These are phyloP conservation scores for Wickerhamiella slavikovae DNA, from an alignment of 805 yeast genomes.

Conservation along the genomic window DNA sequence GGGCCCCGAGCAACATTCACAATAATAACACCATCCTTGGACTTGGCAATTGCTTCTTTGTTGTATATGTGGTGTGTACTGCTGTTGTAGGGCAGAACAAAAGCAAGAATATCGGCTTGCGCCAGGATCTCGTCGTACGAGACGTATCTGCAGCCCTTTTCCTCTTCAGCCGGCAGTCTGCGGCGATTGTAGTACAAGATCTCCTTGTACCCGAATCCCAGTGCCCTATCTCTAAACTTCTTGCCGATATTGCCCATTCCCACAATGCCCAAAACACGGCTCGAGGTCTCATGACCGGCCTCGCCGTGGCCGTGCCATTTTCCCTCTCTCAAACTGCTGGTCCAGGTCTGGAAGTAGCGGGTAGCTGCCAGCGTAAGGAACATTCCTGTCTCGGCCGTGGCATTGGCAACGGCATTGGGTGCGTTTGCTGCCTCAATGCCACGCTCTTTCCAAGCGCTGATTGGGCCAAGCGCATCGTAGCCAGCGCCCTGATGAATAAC, in stretches of 20 bases:
- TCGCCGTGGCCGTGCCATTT: conserved; percentile 18
- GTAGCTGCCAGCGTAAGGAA: conserved; percentile 30
- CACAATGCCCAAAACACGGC: conserved; percentile 32
- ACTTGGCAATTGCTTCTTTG: conserved; percentile 23
- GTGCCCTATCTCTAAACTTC: conserved; percentile 29
- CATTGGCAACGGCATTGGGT: conserved; percentile 30
- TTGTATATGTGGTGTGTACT: conserved; percentile 30
- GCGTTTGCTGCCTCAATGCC: conserved; percentile 32
- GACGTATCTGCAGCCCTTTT: conserved; percentile 25
- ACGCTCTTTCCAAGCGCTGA: conserved; percentile 22
- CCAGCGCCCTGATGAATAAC: conserved; percentile 38
- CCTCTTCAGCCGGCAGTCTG: conserved; percentile 27
- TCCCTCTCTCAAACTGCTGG: conserved; percentile 23
- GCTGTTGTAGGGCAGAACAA: conserved; percentile 33
- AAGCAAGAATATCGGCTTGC: conserved; percentile 29
- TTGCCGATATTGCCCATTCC: conserved; percentile 50
- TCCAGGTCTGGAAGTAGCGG: conserved; percentile 28
- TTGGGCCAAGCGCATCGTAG: conserved; percentile 25
- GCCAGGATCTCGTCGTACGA: conserved; percentile 26
- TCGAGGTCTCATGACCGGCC: conserved; percentile 25
- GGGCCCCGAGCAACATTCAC: conserved; percentile 46
- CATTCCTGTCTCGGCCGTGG: conserved; percentile 38
- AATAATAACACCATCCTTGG: conserved; percentile 33
- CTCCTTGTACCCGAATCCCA: conserved; percentile 27
- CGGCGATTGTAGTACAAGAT: conserved; percentile 33